A percentile compares a stretch with the other conserved stretches of the same genome.
Conservation (phyloP, 768 basidiomycete species). For the Mycena crocata region DNA sequence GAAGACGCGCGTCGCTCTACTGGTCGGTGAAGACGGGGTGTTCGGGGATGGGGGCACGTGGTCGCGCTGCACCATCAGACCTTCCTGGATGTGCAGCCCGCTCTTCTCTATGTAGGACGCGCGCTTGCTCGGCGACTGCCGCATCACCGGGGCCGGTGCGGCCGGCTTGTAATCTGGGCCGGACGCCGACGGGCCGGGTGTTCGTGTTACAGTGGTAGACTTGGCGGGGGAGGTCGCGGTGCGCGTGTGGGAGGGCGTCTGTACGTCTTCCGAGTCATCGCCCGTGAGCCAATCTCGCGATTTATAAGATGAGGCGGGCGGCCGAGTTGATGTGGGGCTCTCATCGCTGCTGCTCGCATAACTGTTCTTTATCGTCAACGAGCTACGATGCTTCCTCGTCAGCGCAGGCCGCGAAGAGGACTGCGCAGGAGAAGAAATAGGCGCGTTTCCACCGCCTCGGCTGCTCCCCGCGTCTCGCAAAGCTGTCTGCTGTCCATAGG, state of each 20-base stretch:
- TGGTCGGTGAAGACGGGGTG: conserved; percentile 32
- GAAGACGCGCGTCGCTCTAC: conserved; percentile 31
- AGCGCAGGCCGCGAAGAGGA: conserved; percentile 54
- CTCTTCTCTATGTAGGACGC: conserved; percentile 71
- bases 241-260: conserved; percentile 22
- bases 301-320: conserved; percentile 37
- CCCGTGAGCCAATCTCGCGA: conserved; percentile 83
- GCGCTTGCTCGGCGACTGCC: conserved; percentile 79
- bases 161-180: conserved; percentile 4
- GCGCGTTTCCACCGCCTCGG: conserved; percentile 1
- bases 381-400: conserved; percentile 61
- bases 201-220: background rate
- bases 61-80: conserved; percentile 51
- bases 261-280: conserved; percentile 56
- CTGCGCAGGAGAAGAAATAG: conserved; percentile 20
- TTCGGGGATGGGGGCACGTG: conserved; percentile 35
- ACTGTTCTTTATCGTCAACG: conserved; percentile 57
- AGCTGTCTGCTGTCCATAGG: conserved; percentile 60
- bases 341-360: conserved; percentile 25
- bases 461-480: conserved; percentile 55
- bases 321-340: background rate
- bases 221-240: conserved; percentile 32
- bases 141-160: conserved; percentile 63
- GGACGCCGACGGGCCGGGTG: conserved; percentile 1
- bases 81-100: conserved; percentile 52